A percentile compares a stretch with the other conserved stretches of the same genome.
Evolutionary conservation across 2,329 filamentous ascomycete species (phyloP).

Genomic region (Paecilomyces fulvus): DNA sequence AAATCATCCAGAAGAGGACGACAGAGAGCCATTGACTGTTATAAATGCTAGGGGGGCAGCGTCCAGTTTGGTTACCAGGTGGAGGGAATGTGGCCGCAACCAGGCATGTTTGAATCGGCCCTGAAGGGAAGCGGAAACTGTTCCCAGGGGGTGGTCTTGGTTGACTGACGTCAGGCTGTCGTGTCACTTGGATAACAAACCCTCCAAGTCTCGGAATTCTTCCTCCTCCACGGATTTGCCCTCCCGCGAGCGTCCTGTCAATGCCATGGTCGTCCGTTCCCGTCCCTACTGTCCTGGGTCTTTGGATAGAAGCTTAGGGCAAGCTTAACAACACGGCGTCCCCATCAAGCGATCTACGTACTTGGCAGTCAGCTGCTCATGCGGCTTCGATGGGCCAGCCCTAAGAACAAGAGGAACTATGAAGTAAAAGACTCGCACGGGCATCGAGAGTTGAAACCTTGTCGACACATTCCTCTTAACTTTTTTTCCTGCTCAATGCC

Average conservation of each 20-base stretch:
- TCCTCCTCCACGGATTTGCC: background rate
- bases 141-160: background rate
- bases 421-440: background rate
- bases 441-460: background rate
- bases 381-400: background rate
- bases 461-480: background rate
- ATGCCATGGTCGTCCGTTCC: background rate
- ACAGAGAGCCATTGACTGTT: background rate
- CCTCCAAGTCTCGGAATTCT: background rate
- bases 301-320: background rate
- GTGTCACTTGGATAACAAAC: slow-evolving; percentile 1
- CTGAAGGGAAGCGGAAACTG: background rate
- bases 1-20: background rate
- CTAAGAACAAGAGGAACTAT: background rate
- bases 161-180: slow-evolving; percentile 10
- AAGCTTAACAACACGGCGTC: background rate
- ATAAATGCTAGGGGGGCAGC: background rate
- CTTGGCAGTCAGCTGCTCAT: background rate
- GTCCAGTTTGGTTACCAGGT: background rate
- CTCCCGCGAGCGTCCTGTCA: background rate
- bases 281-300: background rate
- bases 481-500: background rate
- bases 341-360: background rate
- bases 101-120: background rate
- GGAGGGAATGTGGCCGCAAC: background rate